Conservation (phyloP, 2,329 filamentous ascomycete genomes). For the Fusarium proliferatum region DNA sequence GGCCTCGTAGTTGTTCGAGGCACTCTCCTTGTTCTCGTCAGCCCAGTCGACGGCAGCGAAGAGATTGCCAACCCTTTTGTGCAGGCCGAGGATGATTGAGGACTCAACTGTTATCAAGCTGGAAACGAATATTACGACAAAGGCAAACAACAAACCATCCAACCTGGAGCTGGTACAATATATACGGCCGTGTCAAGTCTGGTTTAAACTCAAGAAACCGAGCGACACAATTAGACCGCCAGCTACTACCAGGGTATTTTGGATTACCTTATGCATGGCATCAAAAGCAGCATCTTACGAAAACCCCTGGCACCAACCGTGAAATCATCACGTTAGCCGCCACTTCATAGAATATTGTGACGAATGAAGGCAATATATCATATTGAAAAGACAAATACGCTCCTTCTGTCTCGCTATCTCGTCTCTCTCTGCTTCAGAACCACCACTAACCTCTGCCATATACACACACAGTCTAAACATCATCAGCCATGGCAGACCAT, state of each 20-base stretch:
- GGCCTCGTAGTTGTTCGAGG: conserved; percentile 91
- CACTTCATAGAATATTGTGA: conserved; percentile 17
- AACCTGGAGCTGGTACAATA: background rate
- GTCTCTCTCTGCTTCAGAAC: conserved; percentile 14
- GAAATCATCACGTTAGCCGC: conserved; percentile 8
- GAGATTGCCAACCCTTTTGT: conserved; percentile 95
- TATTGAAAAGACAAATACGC: conserved; percentile 33
- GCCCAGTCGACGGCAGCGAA: conserved; percentile 93
- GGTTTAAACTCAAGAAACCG: conserved; percentile 5
- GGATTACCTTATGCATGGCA: conserved; percentile 6
- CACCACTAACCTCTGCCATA: conserved; percentile 28
- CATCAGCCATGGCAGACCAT: conserved; percentile 13
- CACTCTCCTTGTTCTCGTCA: conserved; percentile 91
- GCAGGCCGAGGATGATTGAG: conserved; percentile 73
- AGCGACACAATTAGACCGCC: conserved; percentile 12
- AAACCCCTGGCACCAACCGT: conserved; percentile 5
- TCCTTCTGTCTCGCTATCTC: conserved; percentile 33
- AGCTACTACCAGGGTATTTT: conserved; percentile 19
- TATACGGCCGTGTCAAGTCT: conserved; percentile 4
- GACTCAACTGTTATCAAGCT: background rate
- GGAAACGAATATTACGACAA: conserved; percentile 20
- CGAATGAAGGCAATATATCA: conserved; percentile 41
- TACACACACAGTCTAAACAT: conserved; percentile 22
- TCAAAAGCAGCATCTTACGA: background rate
- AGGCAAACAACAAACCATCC: conserved; percentile 1